Evolutionary conservation across 352 stramenopile genomes (phyloP), one percentile per base, ranked within the genome.

Genomic region (Phytophthora litchii): DNA sequence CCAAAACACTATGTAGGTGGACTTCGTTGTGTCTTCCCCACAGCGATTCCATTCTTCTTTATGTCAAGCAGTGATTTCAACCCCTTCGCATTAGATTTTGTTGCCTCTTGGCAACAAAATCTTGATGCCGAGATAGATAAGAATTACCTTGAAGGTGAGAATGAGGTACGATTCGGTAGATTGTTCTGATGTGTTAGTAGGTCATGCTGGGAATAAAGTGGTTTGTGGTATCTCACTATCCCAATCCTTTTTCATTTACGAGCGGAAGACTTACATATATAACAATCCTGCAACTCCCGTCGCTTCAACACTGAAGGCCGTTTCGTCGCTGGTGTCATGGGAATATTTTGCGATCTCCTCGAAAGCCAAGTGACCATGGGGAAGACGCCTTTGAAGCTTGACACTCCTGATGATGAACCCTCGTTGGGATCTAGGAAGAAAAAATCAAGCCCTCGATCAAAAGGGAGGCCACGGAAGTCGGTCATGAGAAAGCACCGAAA

Each of bases 11-110:
- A 4, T 40, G 13, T 44, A 93, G 84, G 76, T 93, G 35, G 72
- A 91, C 44, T 93, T 93, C 51, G 82, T 91, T 7, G 43, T 82
- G 40, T 50, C 60, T 10, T 79, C 80, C 4, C 80, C 82, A 11
- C 57, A 72, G 36, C 81, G 82, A 17, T 75, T 74, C 3, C 80
- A 77, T 47, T 91, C 84, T 12, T 86, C 80, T 3, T 58, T 93
- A 36, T 91, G 84, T n/a, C 60, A 62, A n/a, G 75, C 79, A 4
- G 47, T 76, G 19, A 53, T 85, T 10, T 42, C 48, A 6, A 51
- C 41, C 21, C 54, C 67, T 31, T 72, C 52, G 7, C 44, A 60
- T 32, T 55, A 62, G 47, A 45, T 54, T 48, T 63, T 35, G 43
- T 16, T 19, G 13, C 38, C n/a, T 23, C 35, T 0, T 10, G 35